phyloP scores from a whole-genome alignment of 352 stramenopile genomes.

The Phytophthora pinifolia region DNA sequence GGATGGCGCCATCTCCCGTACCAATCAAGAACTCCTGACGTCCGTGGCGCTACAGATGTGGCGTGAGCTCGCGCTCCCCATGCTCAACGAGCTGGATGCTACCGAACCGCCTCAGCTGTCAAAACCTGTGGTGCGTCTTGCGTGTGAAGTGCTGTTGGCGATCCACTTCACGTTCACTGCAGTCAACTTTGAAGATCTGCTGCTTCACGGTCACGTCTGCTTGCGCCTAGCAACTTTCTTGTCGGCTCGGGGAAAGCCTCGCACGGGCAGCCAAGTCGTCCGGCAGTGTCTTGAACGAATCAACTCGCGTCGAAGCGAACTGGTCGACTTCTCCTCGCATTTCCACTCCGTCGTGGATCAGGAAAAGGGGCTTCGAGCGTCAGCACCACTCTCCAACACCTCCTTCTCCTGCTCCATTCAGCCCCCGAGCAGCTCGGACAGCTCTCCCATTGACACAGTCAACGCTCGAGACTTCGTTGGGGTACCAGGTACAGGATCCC shows the following conservation, averaged over 20 bases:
- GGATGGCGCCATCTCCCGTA: slow-evolving; percentile 19
- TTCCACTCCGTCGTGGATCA: slow-evolving; percentile 20
- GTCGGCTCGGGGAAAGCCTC: slow-evolving; percentile 25
- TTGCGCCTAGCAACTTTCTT: slow-evolving; percentile 45
- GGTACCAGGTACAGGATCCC: slow-evolving; percentile 53
- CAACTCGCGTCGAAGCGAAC: slow-evolving; percentile 37
- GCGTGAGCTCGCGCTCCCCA: slow-evolving; percentile 29
- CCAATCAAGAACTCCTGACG: slow-evolving; percentile 38
- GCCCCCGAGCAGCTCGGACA: slow-evolving; percentile 13
- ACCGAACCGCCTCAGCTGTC: slow-evolving; percentile 23
- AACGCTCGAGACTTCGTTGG: slow-evolving; percentile 39
- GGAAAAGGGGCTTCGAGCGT: not conserved
- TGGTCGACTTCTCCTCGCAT: slow-evolving; percentile 38
- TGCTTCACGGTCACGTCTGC: slow-evolving; percentile 47
- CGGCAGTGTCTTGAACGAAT: slow-evolving; percentile 41
- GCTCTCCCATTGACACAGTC: not conserved
- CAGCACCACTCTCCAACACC: slow-evolving; percentile 8
- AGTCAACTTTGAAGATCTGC: slow-evolving; percentile 51
- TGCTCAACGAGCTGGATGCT: slow-evolving; percentile 40
- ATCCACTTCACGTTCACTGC: slow-evolving; percentile 43
- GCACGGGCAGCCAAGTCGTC: slow-evolving; percentile 36
- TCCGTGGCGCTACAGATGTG: slow-evolving; percentile 40
- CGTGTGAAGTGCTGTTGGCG: slow-evolving; percentile 37
- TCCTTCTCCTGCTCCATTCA: slow-evolving; percentile 46
- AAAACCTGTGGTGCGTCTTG: slow-evolving; percentile 15